Conservation (phyloP, 1,139 yeast species). For the Hansenula sp. region DNA sequence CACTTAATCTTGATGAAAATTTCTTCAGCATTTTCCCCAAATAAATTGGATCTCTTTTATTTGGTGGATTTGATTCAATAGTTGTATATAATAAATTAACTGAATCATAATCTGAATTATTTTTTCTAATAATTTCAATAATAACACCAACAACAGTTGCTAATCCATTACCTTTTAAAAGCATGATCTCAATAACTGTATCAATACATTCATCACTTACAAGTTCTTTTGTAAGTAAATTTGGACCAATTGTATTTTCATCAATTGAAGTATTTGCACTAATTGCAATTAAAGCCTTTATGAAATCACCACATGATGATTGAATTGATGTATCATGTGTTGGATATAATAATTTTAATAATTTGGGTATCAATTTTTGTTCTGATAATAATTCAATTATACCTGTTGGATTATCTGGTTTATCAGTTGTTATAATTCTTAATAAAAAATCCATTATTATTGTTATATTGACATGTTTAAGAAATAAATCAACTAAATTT, state of each 20-base stretch:
- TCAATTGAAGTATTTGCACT: conserved; percentile 70
- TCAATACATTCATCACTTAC: conserved; percentile 67
- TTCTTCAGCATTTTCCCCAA: conserved; percentile 30
- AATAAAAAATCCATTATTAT: conserved; percentile 73
- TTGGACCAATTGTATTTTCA: conserved; percentile 92
- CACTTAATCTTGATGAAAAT: conserved; percentile 25
- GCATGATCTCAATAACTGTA: conserved; percentile 66
- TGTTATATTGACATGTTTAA: conserved; percentile 53
- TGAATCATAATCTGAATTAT: conserved; percentile 92
- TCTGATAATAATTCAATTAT: conserved; percentile 47
- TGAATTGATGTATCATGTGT: conserved; percentile 59
- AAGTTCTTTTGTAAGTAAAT: conserved; percentile 81
- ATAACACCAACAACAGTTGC: conserved; percentile 94
- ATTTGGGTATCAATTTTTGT: conserved; percentile 48
- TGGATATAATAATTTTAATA: conserved; percentile 47
- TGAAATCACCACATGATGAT: conserved; percentile 91
- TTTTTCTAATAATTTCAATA: conserved; percentile 90
- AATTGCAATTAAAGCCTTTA: conserved; percentile 89
- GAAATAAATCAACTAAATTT: conserved; percentile 48
- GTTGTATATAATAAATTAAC: conserved; percentile 83
- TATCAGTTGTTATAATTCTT: conserved; percentile 61
- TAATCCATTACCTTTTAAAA: conserved; percentile 72
- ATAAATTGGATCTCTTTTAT: conserved; percentile 77
- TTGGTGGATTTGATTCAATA: conserved; percentile 82
- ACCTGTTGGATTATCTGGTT: conserved; percentile 61